phyloP scores from a whole-genome alignment of 805 yeast genomes.

The Pichia membranifaciens region DNA sequence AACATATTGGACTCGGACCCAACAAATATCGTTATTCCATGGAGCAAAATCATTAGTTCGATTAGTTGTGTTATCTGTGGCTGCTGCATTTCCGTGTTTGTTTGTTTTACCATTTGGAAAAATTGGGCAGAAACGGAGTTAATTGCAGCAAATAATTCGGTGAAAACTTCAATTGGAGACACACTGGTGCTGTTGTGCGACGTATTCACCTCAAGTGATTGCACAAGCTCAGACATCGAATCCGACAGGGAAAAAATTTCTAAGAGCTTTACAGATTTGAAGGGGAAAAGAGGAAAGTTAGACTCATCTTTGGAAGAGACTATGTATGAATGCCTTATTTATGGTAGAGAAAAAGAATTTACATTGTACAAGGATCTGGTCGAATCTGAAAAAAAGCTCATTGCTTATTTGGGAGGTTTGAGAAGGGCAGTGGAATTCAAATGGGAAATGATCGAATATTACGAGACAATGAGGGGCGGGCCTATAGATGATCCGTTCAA shows the following conservation, averaged over 20 bases:
- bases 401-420: constrained; percentile 60
- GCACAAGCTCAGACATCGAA: not conserved
- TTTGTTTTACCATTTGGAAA: constrained; percentile 55
- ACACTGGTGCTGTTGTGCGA: constrained; percentile 34
- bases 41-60: constrained; percentile 46
- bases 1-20: constrained; percentile 49
- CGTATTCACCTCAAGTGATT: constrained; percentile 44
- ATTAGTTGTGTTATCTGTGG: constrained; percentile 58
- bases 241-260: constrained; percentile 12
- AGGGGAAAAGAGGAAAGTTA: constrained; percentile 35
- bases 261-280: constrained; percentile 34
- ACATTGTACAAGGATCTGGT: constrained; percentile 40
- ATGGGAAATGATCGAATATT: constrained; percentile 39
- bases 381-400: constrained; percentile 44
- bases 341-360: constrained; percentile 55
- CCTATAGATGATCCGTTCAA: not conserved
- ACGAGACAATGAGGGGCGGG: constrained; percentile 1
- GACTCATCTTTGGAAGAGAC: constrained; percentile 49
- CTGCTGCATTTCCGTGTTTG: constrained; percentile 47
- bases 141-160: constrained; percentile 1
- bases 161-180: constrained; percentile 44
- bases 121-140: constrained; percentile 9
- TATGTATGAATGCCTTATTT: constrained; percentile 48
- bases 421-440: constrained; percentile 65
- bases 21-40: constrained; percentile 38